Evolutionary conservation across 1,284 basidiomycete species (phyloP).

Genomic region (Sporisorium graminicola): DNA sequence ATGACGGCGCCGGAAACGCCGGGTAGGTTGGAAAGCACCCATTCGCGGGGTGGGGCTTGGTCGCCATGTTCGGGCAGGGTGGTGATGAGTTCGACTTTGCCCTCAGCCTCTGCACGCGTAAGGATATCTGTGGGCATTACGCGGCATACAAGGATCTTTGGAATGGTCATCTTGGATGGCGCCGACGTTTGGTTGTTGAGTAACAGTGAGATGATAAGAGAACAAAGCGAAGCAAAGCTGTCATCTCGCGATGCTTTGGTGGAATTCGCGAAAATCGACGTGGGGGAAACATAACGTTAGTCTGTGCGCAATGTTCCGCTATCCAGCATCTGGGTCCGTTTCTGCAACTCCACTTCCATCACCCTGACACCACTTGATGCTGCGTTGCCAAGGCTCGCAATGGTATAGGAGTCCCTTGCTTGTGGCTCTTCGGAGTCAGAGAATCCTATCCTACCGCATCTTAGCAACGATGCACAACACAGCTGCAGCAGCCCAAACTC

Average conservation of each 20-base stretch:
- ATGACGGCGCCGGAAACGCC: constrained; percentile 79
- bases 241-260: neutral
- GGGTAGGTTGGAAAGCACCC: constrained; percentile 81
- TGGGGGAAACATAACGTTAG: neutral
- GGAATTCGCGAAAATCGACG: neutral
- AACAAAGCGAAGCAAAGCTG: neutral
- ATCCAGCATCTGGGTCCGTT: too few species aligned
- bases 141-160: constrained; percentile 42
- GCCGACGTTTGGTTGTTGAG: neutral
- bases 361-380: neutral
- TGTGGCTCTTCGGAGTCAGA: neutral
- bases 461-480: neutral
- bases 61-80: constrained; percentile 77
- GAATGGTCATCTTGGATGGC: constrained; percentile 18
- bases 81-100: constrained; percentile 72
- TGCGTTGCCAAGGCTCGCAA: neutral
- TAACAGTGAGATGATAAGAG: neutral
- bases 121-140: constrained; percentile 41
- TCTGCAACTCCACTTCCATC: neutral
- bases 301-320: neutral
- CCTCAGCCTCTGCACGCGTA: constrained; percentile 22
- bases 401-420: neutral
- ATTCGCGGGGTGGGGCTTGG: constrained; percentile 72
- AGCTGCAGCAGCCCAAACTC: neutral
- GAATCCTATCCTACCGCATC: too few species aligned